Evolutionary conservation across 2,329 filamentous ascomycete species (phyloP), one percentile per base, ranked within the genome.

Genomic region (Lachnellula subtilissima): DNA sequence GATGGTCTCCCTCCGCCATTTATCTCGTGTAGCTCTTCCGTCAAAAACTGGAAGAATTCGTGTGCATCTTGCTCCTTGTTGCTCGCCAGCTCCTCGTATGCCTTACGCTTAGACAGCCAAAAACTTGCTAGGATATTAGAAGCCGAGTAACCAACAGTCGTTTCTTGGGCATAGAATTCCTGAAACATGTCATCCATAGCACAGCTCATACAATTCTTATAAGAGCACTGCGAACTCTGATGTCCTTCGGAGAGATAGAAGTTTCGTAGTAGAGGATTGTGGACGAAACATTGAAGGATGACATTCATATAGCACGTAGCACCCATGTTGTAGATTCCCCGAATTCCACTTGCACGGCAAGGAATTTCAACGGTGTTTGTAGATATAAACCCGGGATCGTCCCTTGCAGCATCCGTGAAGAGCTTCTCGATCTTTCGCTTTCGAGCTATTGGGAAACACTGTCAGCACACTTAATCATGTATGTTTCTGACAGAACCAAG

Each of bases 261-360:
- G 65, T 93, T 92, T 57, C 90, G 86, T 32, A 99, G 81, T 46
- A 97, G 81, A 0, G 93, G 93, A 69, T 97, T 97, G 75, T 97
- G 93, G 53, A 97, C 82, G 65, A 99, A 85, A 55, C 88, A 91
- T 72, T 97, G 94, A 15, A 99, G 79, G 48, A 97, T 91, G 32
- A 97, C 93, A 65, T 94, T 96, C 80, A 97, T 93, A 73, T 97
- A 99, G 76, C 93, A 99, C 11, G 94, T 97, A 56, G 95, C 91
- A n/a, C 93, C 94, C 71, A 96, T 93, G 69, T 97, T 99, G 73
- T 96, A 97, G 58, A 99, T 87, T 35, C 93, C 93, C 37, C 94
- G 85, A 40, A 97, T 83, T 9, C 94, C 93, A 63, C 88, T 91
- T 17, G 91, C 91, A 55, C 89, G 85, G 69, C 93, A 97, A 12